These are phyloP conservation scores for Nicotiana rustica DNA, from an alignment of 305 asterid species.

Conservation along the genomic window DNA sequence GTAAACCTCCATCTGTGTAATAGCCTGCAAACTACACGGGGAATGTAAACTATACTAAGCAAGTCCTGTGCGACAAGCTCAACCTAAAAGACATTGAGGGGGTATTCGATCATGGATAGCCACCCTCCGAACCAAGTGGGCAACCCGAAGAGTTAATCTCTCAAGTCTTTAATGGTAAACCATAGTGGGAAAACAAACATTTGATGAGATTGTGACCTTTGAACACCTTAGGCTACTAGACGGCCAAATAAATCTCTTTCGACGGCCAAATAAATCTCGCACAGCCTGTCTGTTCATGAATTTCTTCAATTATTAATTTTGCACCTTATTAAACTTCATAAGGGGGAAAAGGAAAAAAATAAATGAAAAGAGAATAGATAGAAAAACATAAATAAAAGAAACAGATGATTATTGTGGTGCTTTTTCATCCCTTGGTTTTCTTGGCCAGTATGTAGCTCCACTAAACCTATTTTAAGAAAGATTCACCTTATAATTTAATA, in stretches of 20 bases:
- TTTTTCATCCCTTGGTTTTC: background rate
- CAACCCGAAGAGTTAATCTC: background rate
- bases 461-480: background rate
- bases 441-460: background rate
- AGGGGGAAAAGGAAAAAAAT: background rate
- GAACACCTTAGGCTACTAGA: background rate
- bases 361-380: background rate
- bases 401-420: background rate
- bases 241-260: conserved; percentile 19
- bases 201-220: background rate
- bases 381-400: background rate
- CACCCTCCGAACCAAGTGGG: too few species aligned
- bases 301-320: background rate
- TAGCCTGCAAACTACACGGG: too few species aligned
- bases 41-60: too few species aligned
- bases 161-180: background rate
- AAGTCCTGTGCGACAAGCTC: too few species aligned
- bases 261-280: background rate
- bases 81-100: too few species aligned
- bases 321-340: background rate
- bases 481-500: background rate
- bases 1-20: too few species aligned
- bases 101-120: too few species aligned
- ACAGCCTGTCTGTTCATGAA: background rate
- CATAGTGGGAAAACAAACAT: conserved; percentile 8